These are phyloP conservation scores for Orbilia oligospora DNA, from an alignment of 2,329 filamentous ascomycete species.

Conservation along the genomic window DNA sequence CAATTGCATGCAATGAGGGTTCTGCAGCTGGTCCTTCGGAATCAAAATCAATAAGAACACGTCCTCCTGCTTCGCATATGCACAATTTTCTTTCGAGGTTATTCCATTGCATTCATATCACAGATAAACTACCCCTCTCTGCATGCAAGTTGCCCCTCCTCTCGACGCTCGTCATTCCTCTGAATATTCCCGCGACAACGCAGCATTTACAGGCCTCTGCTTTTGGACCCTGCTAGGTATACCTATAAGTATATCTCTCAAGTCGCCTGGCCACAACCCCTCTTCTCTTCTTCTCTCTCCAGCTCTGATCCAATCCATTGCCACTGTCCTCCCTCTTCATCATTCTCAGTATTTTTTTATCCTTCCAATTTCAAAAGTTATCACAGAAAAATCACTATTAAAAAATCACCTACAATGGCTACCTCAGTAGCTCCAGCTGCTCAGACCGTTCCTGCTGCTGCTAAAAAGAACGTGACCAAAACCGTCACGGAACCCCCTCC, in stretches of 20 bases:
- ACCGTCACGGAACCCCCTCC: constrained; percentile 24
- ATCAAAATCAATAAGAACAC: constrained; percentile 33
- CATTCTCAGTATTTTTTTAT: background rate
- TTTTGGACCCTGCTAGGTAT: constrained; percentile 9
- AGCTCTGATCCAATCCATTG: constrained; percentile 14
- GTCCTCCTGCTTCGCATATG: constrained; percentile 30
- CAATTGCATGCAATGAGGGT: constrained; percentile 8
- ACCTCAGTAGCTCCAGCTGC: constrained; percentile 14
- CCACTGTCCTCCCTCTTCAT: background rate
- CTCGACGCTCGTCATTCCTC: constrained; percentile 28
- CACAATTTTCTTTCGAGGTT: constrained; percentile 13
- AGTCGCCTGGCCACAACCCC: constrained; percentile 12
- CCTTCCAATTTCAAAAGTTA: background rate
- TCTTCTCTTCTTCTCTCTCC: constrained; percentile 1
- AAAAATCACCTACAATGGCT: constrained; percentile 9
- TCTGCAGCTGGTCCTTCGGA: constrained; percentile 9
- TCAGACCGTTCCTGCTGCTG: constrained; percentile 13
- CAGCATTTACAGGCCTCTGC: constrained; percentile 22
- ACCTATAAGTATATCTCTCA: constrained; percentile 31
- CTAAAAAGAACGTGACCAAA: constrained; percentile 13
- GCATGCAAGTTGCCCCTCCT: constrained; percentile 32
- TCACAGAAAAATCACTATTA: background rate
- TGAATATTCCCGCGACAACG: constrained; percentile 31
- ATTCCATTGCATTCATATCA: constrained; percentile 25
- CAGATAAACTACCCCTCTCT: constrained; percentile 24